These are phyloP conservation scores for Wallacemonas collosoma DNA, from an alignment of 208 protist species.

Conservation along the genomic window DNA sequence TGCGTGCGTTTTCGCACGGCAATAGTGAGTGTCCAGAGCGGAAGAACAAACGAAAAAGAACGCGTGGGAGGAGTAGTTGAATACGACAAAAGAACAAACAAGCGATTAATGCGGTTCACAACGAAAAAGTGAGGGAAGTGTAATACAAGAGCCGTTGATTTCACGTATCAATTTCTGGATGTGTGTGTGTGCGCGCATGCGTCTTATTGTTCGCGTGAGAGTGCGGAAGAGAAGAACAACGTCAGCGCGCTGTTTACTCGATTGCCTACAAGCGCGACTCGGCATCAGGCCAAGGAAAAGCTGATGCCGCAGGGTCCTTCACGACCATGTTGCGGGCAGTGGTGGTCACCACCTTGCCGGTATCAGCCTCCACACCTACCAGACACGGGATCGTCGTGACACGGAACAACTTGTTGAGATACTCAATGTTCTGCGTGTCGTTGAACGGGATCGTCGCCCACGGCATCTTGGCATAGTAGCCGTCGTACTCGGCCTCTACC, in stretches of 20 bases:
- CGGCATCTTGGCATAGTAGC: constrained; percentile 52
- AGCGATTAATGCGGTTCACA: too few relatives aligned
- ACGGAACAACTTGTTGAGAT: constrained; percentile 26
- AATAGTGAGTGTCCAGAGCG: too few relatives aligned
- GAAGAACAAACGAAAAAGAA: too few relatives aligned
- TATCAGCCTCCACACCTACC: constrained; percentile 40
- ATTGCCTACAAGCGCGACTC: constrained; percentile 17
- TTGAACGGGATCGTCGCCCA: constrained; percentile 40
- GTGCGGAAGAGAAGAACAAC: too few relatives aligned
- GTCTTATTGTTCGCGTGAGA: too few relatives aligned
- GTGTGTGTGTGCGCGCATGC: too few relatives aligned
- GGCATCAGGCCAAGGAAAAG: constrained; percentile 40
- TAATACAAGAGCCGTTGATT: too few relatives aligned
- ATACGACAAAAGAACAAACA: too few relatives aligned
- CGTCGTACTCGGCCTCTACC: constrained; percentile 33
- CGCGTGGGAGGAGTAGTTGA: too few relatives aligned
- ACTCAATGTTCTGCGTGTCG: constrained; percentile 14
- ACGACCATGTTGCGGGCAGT: constrained; percentile 32
- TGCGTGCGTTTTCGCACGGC: too few relatives aligned
- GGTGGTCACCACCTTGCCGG: constrained; percentile 33
- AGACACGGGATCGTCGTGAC: constrained; percentile 45
- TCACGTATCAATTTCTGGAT: too few relatives aligned
- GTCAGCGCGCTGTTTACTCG: background rate
- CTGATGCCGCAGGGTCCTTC: constrained; percentile 37
- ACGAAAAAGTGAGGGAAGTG: too few relatives aligned